A percentile compares a stretch with the other conserved stretches of the same genome.
Evolutionary conservation across 208 protist genomes (phyloP).

Genomic region (Porcisia hertigi): DNA sequence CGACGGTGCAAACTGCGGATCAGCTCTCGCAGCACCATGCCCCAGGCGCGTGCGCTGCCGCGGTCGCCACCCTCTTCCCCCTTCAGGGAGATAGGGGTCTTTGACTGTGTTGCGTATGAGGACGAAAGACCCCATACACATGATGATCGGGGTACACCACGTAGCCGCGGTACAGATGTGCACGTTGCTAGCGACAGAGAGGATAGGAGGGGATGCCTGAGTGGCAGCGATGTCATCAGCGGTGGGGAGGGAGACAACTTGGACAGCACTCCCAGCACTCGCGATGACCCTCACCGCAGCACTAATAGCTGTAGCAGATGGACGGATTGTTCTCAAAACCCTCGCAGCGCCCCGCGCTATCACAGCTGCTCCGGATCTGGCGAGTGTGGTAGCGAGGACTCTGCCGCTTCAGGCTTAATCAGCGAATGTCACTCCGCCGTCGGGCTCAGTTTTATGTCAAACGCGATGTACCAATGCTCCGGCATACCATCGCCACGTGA

Average conservation of each 20-base stretch:
- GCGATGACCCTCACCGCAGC: neutral
- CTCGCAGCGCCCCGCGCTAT: neutral
- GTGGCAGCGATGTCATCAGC: neutral
- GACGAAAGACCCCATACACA: neutral
- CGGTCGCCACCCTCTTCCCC: neutral
- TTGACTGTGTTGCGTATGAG: neutral
- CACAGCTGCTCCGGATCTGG: too few species aligned
- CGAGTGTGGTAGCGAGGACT: neutral
- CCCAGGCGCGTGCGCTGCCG: neutral
- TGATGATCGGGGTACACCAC: neutral
- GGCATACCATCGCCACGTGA: neutral
- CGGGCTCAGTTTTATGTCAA: neutral
- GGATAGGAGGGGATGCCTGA: neutral
- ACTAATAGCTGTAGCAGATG: neutral
- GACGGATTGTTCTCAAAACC: neutral
- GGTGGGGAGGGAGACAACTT: neutral
- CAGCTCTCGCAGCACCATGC: too few species aligned
- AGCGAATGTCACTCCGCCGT: neutral
- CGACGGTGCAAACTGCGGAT: too few species aligned
- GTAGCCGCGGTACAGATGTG: neutral
- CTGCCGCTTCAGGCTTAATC: neutral
- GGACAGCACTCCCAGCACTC: neutral
- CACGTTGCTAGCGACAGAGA: neutral
- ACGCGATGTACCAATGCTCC: neutral
- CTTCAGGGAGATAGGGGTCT: neutral